Evolutionary conservation across 345 rosid genomes (phyloP).

Genomic region (Angophora floribunda): DNA sequence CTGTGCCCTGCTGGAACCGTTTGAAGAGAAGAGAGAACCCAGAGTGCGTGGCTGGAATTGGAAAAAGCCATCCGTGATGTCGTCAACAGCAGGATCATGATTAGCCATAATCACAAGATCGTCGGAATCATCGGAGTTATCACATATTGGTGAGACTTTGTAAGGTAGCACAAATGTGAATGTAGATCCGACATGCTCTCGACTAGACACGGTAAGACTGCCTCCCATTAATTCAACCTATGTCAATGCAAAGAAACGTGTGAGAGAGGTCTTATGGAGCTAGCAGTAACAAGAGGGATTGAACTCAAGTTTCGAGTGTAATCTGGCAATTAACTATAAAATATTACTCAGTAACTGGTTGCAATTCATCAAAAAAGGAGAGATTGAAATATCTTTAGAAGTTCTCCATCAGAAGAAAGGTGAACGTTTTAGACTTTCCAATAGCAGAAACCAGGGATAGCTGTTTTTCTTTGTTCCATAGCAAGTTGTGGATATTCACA

Average conservation of each 20-base stretch:
- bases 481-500: not conserved
- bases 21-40: conserved; percentile 51
- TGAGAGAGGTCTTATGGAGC: not conserved
- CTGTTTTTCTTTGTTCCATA: not conserved
- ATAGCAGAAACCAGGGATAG: not conserved
- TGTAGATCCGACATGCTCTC: conserved; percentile 71
- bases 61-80: conserved; percentile 63
- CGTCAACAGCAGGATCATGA: conserved; percentile 47
- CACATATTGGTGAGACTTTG: conserved; percentile 45
- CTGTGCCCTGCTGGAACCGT: conserved; percentile 35
- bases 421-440: not conserved
- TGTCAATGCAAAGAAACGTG: conserved; percentile 6
- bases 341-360: not conserved
- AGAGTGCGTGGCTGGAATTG: conserved; percentile 64
- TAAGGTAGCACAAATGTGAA: conserved; percentile 87
- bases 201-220: conserved; percentile 75
- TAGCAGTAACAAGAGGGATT: not conserved
- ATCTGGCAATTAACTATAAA: not conserved
- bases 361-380: not conserved
- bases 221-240: conserved; percentile 99
- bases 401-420: not conserved
- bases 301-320: not conserved
- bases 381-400: not conserved
- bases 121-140: conserved; percentile 68
- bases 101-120: conserved; percentile 67